A percentile compares a stretch with the other conserved stretches of the same genome.
Evolutionary conservation across 2,329 filamentous ascomycete species (phyloP).

Genomic region (Colletotrichum eremochloae): DNA sequence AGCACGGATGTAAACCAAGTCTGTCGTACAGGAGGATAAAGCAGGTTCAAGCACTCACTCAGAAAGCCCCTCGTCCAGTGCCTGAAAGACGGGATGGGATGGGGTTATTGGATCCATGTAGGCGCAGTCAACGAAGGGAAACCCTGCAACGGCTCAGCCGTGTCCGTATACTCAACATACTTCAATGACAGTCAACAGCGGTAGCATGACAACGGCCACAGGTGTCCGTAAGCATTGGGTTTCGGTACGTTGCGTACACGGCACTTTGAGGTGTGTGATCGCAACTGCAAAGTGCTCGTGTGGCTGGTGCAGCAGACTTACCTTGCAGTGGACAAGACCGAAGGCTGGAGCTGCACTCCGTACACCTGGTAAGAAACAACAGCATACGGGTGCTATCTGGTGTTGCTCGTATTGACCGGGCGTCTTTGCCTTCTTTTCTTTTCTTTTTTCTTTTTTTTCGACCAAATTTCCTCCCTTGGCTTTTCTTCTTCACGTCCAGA

Average conservation of each 20-base stretch:
- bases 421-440: neutral
- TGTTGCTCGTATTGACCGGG: constrained; percentile 8
- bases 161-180: neutral
- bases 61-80: constrained; percentile 8
- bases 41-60: constrained; percentile 5
- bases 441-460: neutral
- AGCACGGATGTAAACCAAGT: neutral
- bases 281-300: neutral
- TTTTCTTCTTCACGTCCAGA: neutral
- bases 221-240: neutral
- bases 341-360: neutral
- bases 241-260: constrained; percentile 1
- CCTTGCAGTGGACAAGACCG: neutral
- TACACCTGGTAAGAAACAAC: neutral
- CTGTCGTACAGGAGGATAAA: neutral
- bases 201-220: constrained; percentile 2
- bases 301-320: constrained; percentile 5
- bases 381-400: neutral
- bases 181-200: neutral
- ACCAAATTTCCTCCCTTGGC: no score
- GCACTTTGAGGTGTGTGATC: neutral
- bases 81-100: neutral
- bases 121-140: constrained; percentile 8
- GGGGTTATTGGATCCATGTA: constrained; percentile 3
- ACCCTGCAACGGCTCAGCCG: neutral